phyloP scores from a whole-genome alignment of 2,329 filamentous ascomycete genomes.

The Colletotrichum chrysophilum region DNA sequence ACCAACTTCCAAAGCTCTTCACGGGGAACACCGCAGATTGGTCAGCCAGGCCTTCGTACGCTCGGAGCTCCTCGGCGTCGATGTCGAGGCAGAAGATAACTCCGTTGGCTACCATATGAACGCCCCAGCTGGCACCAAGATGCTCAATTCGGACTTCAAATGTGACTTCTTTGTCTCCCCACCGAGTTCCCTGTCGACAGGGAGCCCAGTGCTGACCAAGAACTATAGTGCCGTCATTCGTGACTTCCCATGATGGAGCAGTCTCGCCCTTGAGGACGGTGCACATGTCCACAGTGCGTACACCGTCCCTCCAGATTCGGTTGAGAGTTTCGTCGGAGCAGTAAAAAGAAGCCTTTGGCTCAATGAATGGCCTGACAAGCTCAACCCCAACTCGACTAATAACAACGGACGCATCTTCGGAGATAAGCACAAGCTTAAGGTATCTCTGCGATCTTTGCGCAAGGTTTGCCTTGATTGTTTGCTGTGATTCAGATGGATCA shows the following conservation, averaged over 20 bases:
- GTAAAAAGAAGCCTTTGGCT: not conserved
- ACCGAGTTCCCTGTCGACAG: conserved; percentile 10
- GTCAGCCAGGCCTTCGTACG: conserved; percentile 1
- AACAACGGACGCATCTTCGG: not conserved
- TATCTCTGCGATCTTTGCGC: conserved; percentile 6
- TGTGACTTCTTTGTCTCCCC: not conserved
- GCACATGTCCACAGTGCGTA: conserved; percentile 10
- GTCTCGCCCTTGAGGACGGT: conserved; percentile 6
- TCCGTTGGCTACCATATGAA: conserved; percentile 20
- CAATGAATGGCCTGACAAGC: not conserved
- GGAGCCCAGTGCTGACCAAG: conserved; percentile 11
- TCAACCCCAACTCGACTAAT: not conserved
- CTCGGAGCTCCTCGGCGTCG: not conserved
- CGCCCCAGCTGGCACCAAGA: conserved; percentile 11
- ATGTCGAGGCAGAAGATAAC: conserved; percentile 12
- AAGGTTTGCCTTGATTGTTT: not conserved
- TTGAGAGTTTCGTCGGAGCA: conserved; percentile 6
- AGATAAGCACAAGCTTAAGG: not conserved
- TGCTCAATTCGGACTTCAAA: not conserved
- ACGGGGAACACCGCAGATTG: conserved; percentile 1
- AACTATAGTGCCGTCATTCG: not conserved
- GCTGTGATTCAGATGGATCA: not conserved
- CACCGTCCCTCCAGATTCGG: conserved; percentile 2
- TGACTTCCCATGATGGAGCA: conserved; percentile 1
- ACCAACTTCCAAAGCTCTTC: conserved; percentile 4